Evolutionary conservation across 169 alveolate genomes (phyloP), one percentile per base, ranked within the genome.

Genomic region (Plasmodium yoelii): DNA sequence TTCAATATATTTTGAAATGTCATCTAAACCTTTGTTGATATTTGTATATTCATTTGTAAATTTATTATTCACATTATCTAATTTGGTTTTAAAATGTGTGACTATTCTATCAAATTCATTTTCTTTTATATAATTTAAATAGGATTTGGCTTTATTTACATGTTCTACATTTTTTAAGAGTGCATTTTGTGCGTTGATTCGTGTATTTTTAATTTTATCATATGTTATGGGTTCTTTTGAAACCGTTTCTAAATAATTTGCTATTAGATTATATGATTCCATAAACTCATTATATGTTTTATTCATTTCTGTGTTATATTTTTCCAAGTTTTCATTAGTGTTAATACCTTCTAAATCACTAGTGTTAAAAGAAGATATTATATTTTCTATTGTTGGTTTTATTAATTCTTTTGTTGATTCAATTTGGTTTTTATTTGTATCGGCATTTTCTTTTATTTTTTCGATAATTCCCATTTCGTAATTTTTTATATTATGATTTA

Each of bases 391-490:
- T 4, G 42, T 56, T 64, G 75, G 47, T 46, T 64, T 19, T 63
- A 77, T 19, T 15, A 53, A 47, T 5, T 63, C 15, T 61, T 39
- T 77, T 22, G 6, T 19, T 57, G 49, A 15, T 26, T 77, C 88
- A 1, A 77, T 47, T 19, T 57, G 3, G 44, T 18, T 1, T 24
- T 77, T 77, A 13, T n/a, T 47, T 15, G 9, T 7, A 26, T 61
- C 26, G 13, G 77, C 42, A 28, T 24, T 42, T 28, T 77, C 69
- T 34, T 64, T 44, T 26, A 77, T 53, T 46, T 64, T 49, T 51
- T 63, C 39, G 8, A 77, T 4, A 34, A 77, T 22, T 51, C 77
- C 88, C 39, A 57, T 28, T 64, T 77, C 88, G 10, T 63, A 77
- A 47, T 19, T 47, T 46, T 26, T 77, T 63, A 44, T 77, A 8